Percentiles rank a stretch among this genome's conserved stretches.
phyloP scores from a whole-genome alignment of 2,329 filamentous ascomycete genomes.

The Ceratocystis lukuohia region DNA sequence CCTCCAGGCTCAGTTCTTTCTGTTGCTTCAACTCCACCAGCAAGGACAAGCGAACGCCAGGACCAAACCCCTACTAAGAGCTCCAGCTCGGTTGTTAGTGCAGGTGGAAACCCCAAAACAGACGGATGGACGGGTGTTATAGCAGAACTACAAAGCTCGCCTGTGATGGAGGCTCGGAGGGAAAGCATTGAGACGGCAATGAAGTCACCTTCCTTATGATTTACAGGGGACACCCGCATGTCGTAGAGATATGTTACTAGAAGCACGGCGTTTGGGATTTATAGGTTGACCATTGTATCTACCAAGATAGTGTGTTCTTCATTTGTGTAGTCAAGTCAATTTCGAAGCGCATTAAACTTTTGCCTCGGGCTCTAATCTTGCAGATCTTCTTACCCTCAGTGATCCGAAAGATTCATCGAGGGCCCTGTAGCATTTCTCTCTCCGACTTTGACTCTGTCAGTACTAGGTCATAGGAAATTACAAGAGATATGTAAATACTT shows the following conservation, averaged over 20 bases:
- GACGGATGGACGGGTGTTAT: constrained; percentile 50
- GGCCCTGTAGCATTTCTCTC: constrained; percentile 43
- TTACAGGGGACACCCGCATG: background rate
- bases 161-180: constrained; percentile 43
- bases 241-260: too few relatives aligned
- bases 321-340: background rate
- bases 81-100: constrained; percentile 13
- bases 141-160: constrained; percentile 47
- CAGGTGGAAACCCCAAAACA: constrained; percentile 23
- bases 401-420: constrained; percentile 26
- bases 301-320: background rate
- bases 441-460: constrained; percentile 35
- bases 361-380: too few relatives aligned
- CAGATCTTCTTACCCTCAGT: constrained; percentile 19
- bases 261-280: too few relatives aligned
- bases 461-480: background rate
- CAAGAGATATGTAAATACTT: constrained; percentile 25
- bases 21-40: constrained; percentile 5
- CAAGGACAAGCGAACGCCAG: constrained; percentile 3
- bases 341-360: too few relatives aligned
- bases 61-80: constrained; percentile 6
- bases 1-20: constrained; percentile 11
- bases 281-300: too few relatives aligned
- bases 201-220: constrained; percentile 20
- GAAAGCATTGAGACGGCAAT: constrained; percentile 41